Evolutionary conservation across 495 filamentous ascomycete genomes (phyloP).

Genomic region (Aspergillus ostianus): DNA sequence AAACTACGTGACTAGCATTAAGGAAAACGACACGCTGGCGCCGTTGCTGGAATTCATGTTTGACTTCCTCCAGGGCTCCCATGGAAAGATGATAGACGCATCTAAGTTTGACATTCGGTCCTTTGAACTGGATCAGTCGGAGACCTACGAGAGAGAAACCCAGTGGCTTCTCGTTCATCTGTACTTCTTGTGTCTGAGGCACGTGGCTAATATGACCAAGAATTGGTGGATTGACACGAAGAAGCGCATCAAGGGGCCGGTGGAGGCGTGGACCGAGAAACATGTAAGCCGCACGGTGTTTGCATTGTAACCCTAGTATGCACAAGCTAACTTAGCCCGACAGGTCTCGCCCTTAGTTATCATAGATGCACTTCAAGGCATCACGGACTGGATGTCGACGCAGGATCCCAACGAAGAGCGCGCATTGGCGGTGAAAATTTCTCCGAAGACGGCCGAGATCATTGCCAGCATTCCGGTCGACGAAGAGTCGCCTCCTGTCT

Average conservation of each 20-base stretch:
- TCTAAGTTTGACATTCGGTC: constrained; percentile 65
- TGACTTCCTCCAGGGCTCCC: constrained; percentile 73
- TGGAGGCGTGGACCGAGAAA: constrained; percentile 80
- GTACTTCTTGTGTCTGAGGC: constrained; percentile 75
- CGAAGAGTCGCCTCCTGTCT: constrained; percentile 75
- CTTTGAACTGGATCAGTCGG: constrained; percentile 60
- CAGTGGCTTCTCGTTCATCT: constrained; percentile 83
- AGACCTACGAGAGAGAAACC: constrained; percentile 63
- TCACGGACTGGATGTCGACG: constrained; percentile 66
- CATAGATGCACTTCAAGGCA: constrained; percentile 64
- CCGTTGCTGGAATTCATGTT: constrained; percentile 76
- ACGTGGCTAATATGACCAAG: constrained; percentile 75
- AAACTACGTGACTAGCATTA: constrained; percentile 74
- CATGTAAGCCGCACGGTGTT: constrained; percentile 45
- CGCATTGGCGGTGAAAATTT: constrained; percentile 69
- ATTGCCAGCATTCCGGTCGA: constrained; percentile 82
- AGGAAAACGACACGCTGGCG: constrained; percentile 64
- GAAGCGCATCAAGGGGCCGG: constrained; percentile 70
- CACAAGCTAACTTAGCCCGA: neutral
- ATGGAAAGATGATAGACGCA: constrained; percentile 65
- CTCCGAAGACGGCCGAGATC: constrained; percentile 66
- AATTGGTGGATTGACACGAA: constrained; percentile 79
- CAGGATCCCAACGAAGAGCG: constrained; percentile 61
- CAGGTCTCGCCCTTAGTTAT: constrained; percentile 82
- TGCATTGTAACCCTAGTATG: neutral